Conservation (phyloP, 2,329 filamentous ascomycete species). For the Aspergillus cejpii region DNA sequence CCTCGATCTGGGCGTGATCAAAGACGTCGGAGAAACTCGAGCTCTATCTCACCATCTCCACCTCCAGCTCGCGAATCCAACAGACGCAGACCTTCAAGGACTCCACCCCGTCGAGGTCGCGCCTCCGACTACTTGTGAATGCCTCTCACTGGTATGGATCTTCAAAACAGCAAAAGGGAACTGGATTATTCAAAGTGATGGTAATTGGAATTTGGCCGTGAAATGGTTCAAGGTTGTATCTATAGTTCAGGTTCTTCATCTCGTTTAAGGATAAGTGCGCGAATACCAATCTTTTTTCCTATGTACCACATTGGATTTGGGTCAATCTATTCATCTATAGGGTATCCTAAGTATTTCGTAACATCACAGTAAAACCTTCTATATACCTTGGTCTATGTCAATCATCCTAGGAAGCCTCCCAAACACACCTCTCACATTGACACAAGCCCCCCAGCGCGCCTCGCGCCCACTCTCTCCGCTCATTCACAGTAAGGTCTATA, state of each 20-base stretch:
- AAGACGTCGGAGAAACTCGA: constrained; percentile 13
- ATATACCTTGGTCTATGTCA: background rate
- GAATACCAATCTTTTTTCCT: background rate
- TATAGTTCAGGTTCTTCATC: constrained; percentile 2
- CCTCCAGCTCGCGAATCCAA: constrained; percentile 14
- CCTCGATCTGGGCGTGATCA: constrained; percentile 10
- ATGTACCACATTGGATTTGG: too few relatives aligned
- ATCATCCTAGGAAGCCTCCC: constrained; percentile 50
- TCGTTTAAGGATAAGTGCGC: background rate
- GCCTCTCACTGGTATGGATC: too few relatives aligned
- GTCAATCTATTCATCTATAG: background rate
- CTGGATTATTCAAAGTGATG: background rate
- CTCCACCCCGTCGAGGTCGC: constrained; percentile 16
- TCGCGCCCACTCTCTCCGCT: constrained; percentile 79
- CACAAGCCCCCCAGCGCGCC: constrained; percentile 86
- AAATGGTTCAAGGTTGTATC: constrained; percentile 4
- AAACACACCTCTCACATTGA: constrained; percentile 73
- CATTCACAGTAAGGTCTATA: constrained; percentile 65
- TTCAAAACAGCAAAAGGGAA: too few relatives aligned
- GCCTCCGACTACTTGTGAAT: constrained; percentile 9
- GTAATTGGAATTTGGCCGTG: background rate
- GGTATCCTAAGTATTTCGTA: background rate
- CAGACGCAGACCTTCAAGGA: constrained; percentile 8
- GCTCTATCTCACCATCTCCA: constrained; percentile 19
- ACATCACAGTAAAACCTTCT: background rate